Base-by-base conservation (phyloP, 2,329 filamentous ascomycete genomes). In the Pseudogymnoascus verrucosus region DNA sequence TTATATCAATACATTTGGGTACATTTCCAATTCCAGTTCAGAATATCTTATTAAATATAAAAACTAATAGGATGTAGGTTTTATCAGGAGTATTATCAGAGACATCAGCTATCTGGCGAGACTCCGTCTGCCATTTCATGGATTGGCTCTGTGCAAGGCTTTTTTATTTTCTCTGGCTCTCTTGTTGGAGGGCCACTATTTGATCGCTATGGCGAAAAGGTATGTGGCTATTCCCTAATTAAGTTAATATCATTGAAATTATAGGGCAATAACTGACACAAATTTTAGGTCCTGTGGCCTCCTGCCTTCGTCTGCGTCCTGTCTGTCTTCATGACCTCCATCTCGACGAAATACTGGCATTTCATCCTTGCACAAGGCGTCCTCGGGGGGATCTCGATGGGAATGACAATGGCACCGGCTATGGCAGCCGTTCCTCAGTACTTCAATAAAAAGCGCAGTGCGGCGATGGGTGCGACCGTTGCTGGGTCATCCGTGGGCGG, bases 281-380 rank as follows among this genome's bases (percentile, higher is more conserved):
- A 34, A 16, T 6, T 34, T 19, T 78, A 76, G 63, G 74, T 89
- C 0, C 69, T 86, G 2, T 23, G 82, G 0, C 70, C 71, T 12
- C 83, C 83, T 21, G 80, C 76, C 0, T 73, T 86, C 61, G 69
- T 85, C 31, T 82, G 86, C 63, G 80, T 88, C 14, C 81, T 88
- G 62, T 81, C 83, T 1, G 70, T 88, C 5, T 87, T 89, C 82
- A 86, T 88, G 84, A 78, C 82, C 0, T 82, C 78, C 5, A 72
- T 88, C 63, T 85, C 77, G 62, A 80, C 75, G 0, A 68, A 82
- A 64, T 84, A 82, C 70, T 84, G 79, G 67, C 82, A 84, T 37
- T 79, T 83, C 68, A 71, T 84, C 34, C 73, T 81, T 2, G 74
- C 78, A 0, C 79, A 83, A 67, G 79, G 78, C 1, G 65, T 82